Percentiles rank a stretch among this genome's conserved stretches.
Conservation (phyloP, 805 yeast species). For the Metschnikowia baotianmanensis region DNA sequence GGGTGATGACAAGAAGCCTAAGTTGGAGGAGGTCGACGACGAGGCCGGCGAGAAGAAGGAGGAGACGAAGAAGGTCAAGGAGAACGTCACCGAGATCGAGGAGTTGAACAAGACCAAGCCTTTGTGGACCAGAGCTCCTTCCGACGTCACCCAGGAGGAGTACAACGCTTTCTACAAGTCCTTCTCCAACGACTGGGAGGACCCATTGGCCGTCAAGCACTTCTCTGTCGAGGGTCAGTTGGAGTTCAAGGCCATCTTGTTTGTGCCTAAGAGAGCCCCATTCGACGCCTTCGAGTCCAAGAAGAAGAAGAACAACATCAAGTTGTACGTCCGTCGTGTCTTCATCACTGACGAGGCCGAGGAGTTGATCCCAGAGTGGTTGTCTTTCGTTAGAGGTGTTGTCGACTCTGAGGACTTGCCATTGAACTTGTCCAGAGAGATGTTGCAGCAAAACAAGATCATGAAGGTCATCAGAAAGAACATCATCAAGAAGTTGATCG, state of each 20-base stretch:
- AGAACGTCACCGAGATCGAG: slow-evolving; percentile 91
- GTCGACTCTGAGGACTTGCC: slow-evolving; percentile 99
- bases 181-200: slow-evolving; percentile 99
- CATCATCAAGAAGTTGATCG: slow-evolving; percentile 96
- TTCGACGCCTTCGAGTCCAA: slow-evolving; percentile 96
- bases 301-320: slow-evolving; percentile 99
- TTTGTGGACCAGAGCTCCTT: slow-evolving; percentile 98
- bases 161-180: slow-evolving; percentile 99
- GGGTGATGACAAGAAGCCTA: slow-evolving; percentile 65
- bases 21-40: slow-evolving; percentile 66
- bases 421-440: slow-evolving; percentile 98
- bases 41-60: slow-evolving; percentile 60
- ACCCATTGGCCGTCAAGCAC: slow-evolving; percentile 98
- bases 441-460: slow-evolving; percentile 99
- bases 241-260: slow-evolving; percentile 97
- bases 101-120: slow-evolving; percentile 99
- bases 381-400: slow-evolving; percentile 96
- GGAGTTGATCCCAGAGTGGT: slow-evolving; percentile 99
- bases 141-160: slow-evolving; percentile 96
- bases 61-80: slow-evolving; percentile 88
- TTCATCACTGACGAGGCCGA: slow-evolving; percentile 99
- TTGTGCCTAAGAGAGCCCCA: slow-evolving; percentile 99
- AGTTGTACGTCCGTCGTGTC: slow-evolving; percentile 98
- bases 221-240: slow-evolving; percentile 99
- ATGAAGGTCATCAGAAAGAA: slow-evolving; percentile 99